These are phyloP conservation scores for Geotrichum europaeum DNA, from an alignment of 1,139 yeast genomes.

Conservation along the genomic window DNA sequence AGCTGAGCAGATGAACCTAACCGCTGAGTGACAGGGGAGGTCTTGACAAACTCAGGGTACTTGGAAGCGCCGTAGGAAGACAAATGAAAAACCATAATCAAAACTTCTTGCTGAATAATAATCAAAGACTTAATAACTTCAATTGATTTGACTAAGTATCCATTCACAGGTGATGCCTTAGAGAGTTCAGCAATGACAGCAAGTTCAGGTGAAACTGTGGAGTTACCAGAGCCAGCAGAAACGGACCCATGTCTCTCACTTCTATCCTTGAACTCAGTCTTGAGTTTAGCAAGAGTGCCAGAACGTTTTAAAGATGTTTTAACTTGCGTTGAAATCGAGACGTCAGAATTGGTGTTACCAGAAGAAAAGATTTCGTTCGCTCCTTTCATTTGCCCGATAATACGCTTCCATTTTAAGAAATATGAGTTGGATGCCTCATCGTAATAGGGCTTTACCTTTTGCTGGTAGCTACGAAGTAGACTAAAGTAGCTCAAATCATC, in stretches of 20 bases:
- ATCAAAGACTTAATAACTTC: slow-evolving; percentile 40
- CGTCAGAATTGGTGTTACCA: slow-evolving; percentile 1
- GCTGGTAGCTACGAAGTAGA: slow-evolving; percentile 35
- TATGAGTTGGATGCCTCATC: slow-evolving; percentile 28
- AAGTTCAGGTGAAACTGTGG: background rate
- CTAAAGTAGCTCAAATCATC: slow-evolving; percentile 37
- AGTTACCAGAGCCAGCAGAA: background rate
- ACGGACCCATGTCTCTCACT: slow-evolving; percentile 9
- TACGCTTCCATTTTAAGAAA: slow-evolving; percentile 30
- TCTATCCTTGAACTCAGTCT: slow-evolving; percentile 14
- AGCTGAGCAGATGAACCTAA: slow-evolving; percentile 31
- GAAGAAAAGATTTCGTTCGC: slow-evolving; percentile 2
- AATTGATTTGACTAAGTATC: slow-evolving; percentile 25
- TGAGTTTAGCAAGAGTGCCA: slow-evolving; percentile 30
- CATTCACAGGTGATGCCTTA: slow-evolving; percentile 12
- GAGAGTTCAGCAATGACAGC: slow-evolving; percentile 9
- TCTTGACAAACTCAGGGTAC: slow-evolving; percentile 46
- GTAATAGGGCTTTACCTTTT: slow-evolving; percentile 26
- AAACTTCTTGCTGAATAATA: slow-evolving; percentile 58
- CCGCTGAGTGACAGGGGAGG: slow-evolving; percentile 35
- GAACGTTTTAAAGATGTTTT: slow-evolving; percentile 29
- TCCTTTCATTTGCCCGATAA: slow-evolving; percentile 7
- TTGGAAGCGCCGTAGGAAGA: slow-evolving; percentile 44
- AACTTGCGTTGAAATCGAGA: slow-evolving; percentile 15
- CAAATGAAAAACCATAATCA: slow-evolving; percentile 61